Base-by-base conservation (phyloP, 176 grass and related monocot genomes). In the Aegilops speltoides region DNA sequence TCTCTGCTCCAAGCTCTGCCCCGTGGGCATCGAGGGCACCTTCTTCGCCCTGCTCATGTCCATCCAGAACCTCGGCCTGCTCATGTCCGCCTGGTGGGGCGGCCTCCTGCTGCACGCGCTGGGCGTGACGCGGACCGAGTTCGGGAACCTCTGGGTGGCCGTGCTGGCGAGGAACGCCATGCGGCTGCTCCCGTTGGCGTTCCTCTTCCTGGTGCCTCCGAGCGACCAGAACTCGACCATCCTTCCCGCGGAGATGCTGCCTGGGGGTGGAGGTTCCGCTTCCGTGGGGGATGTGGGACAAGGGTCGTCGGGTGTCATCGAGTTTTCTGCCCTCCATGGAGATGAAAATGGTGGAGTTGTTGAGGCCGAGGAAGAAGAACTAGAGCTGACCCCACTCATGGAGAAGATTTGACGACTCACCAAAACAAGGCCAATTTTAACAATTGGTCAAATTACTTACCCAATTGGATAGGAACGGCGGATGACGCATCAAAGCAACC, bases 11-110 rank as follows among this genome's bases (percentile, higher is more conserved):
- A 92, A 94, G 81, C 90, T 98, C 76, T 98, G 96, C 36, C 90
- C 96, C 19, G 41, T 79, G 0, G 91, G 93, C 61, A 90, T 94
- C 0, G 96, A 98, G 83, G 96, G 96, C n/a, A 95, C 96, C 11
- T 98, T 98, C 63, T 98, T 91, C 14, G 91, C 96, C 0, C 60
- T 98, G 11, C 80, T 98, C 68, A 98, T 98, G 96, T 94, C 96
- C 1, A 89, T 98, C 56, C 93, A 98, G 80, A 93, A 95, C 64
- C 86, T 76, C 0, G 91, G 93, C 2, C 14, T 94, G 46, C 90
- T 98, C 50, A 92, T 82, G 77, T 94, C 96, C 7, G 83, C 91
- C 37, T 98, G 91, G 90, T 92, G 78, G 63, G 96, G 96, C 79
- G 93, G 96, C 61, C 81, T 94, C 28, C 76, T 98, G 31, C 90